Evolutionary conservation across 1,139 yeast species (phyloP), one percentile per base, ranked within the genome.

Genomic region (Hansenula anomala): DNA sequence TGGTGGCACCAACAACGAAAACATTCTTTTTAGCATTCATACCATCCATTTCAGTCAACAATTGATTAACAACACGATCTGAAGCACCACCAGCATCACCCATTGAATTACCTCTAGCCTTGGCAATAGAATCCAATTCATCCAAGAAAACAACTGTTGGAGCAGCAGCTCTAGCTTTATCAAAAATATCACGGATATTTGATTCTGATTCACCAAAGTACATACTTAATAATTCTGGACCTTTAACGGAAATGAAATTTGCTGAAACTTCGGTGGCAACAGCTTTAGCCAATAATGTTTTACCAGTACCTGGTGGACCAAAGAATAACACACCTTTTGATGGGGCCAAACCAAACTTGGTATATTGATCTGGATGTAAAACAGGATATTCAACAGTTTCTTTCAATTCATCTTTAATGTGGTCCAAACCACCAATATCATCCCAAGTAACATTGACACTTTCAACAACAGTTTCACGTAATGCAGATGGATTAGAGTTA

Each of bases 241-340:
- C 97, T 68, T 90, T 90, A 44, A 92, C 97, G 36, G 96, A 85
- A 51, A 92, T 90, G 67, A 92, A 92, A 65, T 90, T 92, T 33
- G 97, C 97, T 41, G 95, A 84, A 30, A 89, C 97, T 64, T 92
- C 97, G 40, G 97, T 90, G 36, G 98, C 97, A 53, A 92, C 97
- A 36, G 98, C 98, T 67, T 92, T 92, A 34, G 98, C 98, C 55
- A 92, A 75, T 58, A 92, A 73, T 7, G 98, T 90, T 69, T 90
- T 90, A 87, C 98, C 98, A 49, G 97, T 90, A 82, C 98, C 98
- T 46, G 98, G 98, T 41, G 98, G 98, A 55, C 99, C 99, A 66
- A 86, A 92, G 74, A 94, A 92, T 62, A 94, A 74, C 51, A 92
- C 97, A 71, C 99, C 99, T 71, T 90, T 90, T 38, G 97, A 80